A percentile compares a stretch with the other conserved stretches of the same genome.
Evolutionary conservation across 768 basidiomycete species (phyloP).

Genomic region (Leccinum incarnatum): DNA sequence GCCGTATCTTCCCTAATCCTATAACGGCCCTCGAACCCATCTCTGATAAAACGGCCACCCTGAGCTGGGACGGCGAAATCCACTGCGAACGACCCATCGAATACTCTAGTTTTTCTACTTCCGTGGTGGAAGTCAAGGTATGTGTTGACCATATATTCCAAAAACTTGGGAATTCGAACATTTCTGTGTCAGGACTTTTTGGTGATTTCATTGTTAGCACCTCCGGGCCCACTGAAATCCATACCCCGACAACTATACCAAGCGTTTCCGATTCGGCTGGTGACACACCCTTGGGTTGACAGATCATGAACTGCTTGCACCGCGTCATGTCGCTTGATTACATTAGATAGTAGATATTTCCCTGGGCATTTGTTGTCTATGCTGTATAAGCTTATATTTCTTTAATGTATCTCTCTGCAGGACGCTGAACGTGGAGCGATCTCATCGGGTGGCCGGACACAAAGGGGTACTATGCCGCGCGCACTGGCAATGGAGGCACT

Average conservation of each 20-base stretch:
- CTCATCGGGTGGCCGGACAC: not conserved
- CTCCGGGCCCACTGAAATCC: slow-evolving; percentile 33
- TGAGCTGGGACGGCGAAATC: slow-evolving; percentile 66
- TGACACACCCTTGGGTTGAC: slow-evolving; percentile 54
- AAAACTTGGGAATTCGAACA: not conserved
- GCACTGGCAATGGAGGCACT: not conserved
- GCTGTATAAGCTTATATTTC: not conserved
- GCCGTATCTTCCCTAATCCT: slow-evolving; percentile 37
- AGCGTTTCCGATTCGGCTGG: slow-evolving; percentile 56
- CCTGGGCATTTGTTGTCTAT: slow-evolving; percentile 2
- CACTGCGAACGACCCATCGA: slow-evolving; percentile 36
- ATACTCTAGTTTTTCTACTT: slow-evolving; percentile 50
- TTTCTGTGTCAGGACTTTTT: slow-evolving; percentile 53
- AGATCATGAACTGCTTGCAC: slow-evolving; percentile 16
- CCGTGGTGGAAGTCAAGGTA: slow-evolving; percentile 51
- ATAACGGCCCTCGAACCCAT: slow-evolving; percentile 36
- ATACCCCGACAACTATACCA: slow-evolving; percentile 41
- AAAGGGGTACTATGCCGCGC: not conserved
- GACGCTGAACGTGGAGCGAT: not conserved
- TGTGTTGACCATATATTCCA: slow-evolving; percentile 7
- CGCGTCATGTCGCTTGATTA: slow-evolving; percentile 13
- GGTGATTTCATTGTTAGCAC: slow-evolving; percentile 43
- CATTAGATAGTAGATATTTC: slow-evolving; percentile 10
- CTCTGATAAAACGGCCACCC: slow-evolving; percentile 31
- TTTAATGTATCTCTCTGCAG: slow-evolving; percentile 14